Evolutionary conservation across 169 alveolate genomes (phyloP), one percentile per base, ranked within the genome.

Genomic region (Eimeria zaria): DNA sequence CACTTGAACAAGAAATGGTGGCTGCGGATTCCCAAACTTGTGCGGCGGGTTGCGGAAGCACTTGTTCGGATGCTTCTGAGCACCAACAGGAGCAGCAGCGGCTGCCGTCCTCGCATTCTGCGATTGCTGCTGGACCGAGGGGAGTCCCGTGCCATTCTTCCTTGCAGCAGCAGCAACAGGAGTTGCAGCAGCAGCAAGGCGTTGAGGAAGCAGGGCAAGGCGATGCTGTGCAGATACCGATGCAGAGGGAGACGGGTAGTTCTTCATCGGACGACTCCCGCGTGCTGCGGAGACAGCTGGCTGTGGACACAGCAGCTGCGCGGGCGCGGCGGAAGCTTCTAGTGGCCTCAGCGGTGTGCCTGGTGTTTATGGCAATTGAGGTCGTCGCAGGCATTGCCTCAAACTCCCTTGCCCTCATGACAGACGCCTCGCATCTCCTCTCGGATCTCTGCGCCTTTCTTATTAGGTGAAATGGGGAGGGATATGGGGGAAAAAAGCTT

Each of bases 361-460:
- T 90, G 48, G 97, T 98, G 81, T 98, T 98, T 92, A 97, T 98
- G 97, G 89, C 97, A 24, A 97, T 98, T 33, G 99, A 98, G 96
- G 95, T 99, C 12, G 97, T 98, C 18, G 99, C 99, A 14, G 99
- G 99, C 16, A 41, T 97, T 20, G 64, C 97, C 20, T 97, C 99
- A 22, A 97, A 97, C 88, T 98, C 99, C 16, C 95, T 99, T 33
- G 99, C 99, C 39, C 97, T 99, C 55, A 96, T 98, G 97, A 97
- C 99, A 11, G 99, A 99, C 97, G 99, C 99, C 58, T 99, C 99
- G 24, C 99, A 99, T 96, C 97, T 99, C 96, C 98, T 99, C 89
- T 98, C 99, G 58, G 99, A 99, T 91, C 97, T 99, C 67, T 97
- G 98, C 81, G 99, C 99, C n/a, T 99, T 99, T 95, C 95, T 98